Conservation (phyloP, 768 basidiomycete species). For the Xerocomus brunneocitrinus region DNA sequence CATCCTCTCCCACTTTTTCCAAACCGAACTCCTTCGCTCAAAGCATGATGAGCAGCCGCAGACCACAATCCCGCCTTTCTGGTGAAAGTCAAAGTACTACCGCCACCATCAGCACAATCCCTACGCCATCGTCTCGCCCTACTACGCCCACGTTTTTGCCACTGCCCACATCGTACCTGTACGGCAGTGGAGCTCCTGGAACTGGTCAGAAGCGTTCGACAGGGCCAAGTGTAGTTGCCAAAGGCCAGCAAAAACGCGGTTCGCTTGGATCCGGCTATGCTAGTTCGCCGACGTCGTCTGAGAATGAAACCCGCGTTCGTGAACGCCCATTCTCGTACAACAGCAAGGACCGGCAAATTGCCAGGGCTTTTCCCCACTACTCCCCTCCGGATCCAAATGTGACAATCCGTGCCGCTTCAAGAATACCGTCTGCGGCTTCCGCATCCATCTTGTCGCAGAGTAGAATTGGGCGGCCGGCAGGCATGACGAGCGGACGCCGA, state of each 20-base stretch:
- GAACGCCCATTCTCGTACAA: conserved; percentile 28
- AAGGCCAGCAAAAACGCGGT: conserved; percentile 51
- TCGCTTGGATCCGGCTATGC: conserved; percentile 51
- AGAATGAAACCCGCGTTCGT: conserved; percentile 21
- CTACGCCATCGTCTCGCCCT: conserved; percentile 66
- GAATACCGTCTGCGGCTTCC: conserved; percentile 35
- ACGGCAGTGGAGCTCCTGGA: conserved; percentile 37
- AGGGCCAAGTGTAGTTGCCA: conserved; percentile 40
- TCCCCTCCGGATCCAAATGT: conserved; percentile 42
- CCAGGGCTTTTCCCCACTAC: conserved; percentile 40
- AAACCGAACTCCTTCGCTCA: conserved; percentile 41
- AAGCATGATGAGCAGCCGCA: conserved; percentile 45
- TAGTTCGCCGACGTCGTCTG: conserved; percentile 28
- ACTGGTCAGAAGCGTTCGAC: conserved; percentile 57
- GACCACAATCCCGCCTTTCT: conserved; percentile 74
- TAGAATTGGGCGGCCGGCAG: conserved; percentile 43
- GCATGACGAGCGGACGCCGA: conserved; percentile 42
- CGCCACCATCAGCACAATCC: conserved; percentile 56
- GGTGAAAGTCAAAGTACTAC: conserved; percentile 52
- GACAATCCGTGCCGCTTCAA: conserved; percentile 43
- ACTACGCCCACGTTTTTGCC: conserved; percentile 75
- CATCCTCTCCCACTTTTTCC: conserved; percentile 42
- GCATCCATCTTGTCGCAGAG: conserved; percentile 34
- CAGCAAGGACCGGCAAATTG: conserved; percentile 17
- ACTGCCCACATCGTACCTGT: conserved; percentile 52